These are phyloP conservation scores for Rubroshorea leprosula DNA, from an alignment of 345 rosid species.

Conservation along the genomic window DNA sequence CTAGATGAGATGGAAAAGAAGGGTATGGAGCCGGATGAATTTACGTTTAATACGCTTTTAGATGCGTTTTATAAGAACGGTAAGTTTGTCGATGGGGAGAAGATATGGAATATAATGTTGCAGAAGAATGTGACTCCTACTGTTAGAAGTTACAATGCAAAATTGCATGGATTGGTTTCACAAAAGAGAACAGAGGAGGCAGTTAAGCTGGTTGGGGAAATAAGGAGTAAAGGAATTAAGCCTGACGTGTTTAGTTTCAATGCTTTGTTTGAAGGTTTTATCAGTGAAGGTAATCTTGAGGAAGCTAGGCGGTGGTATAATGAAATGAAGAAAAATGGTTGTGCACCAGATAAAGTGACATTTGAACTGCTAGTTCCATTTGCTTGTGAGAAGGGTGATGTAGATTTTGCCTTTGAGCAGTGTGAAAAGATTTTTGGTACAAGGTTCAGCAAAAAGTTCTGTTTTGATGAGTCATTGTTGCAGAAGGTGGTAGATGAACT, in stretches of 20 bases:
- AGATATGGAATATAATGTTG: slow-evolving; percentile 49
- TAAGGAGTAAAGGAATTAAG: slow-evolving; percentile 37
- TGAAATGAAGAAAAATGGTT: slow-evolving; percentile 31
- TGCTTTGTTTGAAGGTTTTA: slow-evolving; percentile 51
- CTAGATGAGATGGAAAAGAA: slow-evolving; percentile 55
- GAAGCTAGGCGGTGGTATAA: slow-evolving; percentile 49
- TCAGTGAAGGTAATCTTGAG: slow-evolving; percentile 33
- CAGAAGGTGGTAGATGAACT: slow-evolving; percentile 51
- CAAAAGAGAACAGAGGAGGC: slow-evolving; percentile 41
- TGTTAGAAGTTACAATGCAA: slow-evolving; percentile 51
- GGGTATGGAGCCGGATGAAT: slow-evolving; percentile 39
- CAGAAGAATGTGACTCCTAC: slow-evolving; percentile 38
- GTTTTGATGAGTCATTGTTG: slow-evolving; percentile 29
- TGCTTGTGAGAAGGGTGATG: slow-evolving; percentile 47
- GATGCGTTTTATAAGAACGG: too few relatives aligned
- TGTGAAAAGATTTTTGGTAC: slow-evolving; percentile 31
- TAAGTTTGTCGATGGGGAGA: slow-evolving; percentile 46
- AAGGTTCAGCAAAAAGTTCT: slow-evolving; percentile 10
- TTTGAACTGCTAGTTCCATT: slow-evolving; percentile 40
- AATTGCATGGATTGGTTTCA: slow-evolving; percentile 41
- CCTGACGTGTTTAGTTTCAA: slow-evolving; percentile 50
- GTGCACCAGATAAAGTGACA: slow-evolving; percentile 28
- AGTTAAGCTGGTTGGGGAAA: slow-evolving; percentile 32
- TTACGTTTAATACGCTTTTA: slow-evolving; percentile 56
- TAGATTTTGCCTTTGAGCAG: slow-evolving; percentile 40